phyloP scores from a whole-genome alignment of 768 basidiomycete genomes.

The Leucosporidium yakuticum region DNA sequence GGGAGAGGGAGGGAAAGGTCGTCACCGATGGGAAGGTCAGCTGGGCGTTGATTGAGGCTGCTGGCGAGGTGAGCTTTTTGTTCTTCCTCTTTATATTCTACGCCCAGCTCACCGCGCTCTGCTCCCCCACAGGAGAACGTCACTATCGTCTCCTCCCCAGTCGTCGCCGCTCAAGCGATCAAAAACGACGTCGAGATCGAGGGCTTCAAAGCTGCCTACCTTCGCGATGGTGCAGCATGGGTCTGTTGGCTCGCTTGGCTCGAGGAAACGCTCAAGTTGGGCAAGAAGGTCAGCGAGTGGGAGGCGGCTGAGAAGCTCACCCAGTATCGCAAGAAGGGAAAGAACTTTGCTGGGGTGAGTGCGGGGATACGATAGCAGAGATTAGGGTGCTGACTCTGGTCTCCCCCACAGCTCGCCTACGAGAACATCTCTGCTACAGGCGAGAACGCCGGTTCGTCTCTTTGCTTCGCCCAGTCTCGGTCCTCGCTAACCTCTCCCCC shows the following conservation, averaged over 20 bases:
- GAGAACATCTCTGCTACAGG: constrained; percentile 71
- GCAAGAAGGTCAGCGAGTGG: constrained; percentile 75
- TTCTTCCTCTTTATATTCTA: neutral
- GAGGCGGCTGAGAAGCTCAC: constrained; percentile 80
- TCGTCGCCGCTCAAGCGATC: constrained; percentile 73
- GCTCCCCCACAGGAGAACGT: constrained; percentile 16
- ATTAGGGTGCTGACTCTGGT: neutral
- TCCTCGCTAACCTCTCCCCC: neutral
- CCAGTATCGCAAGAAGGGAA: constrained; percentile 56
- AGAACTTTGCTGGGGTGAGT: constrained; percentile 26
- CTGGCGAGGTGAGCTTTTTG: constrained; percentile 37
- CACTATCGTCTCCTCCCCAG: constrained; percentile 49
- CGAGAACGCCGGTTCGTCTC: constrained; percentile 63
- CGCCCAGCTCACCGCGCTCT: neutral
- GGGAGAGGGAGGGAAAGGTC: constrained; percentile 30
- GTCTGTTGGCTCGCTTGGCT: constrained; percentile 79
- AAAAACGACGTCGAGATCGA: constrained; percentile 70
- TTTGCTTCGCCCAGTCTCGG: neutral
- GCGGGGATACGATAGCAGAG: neutral
- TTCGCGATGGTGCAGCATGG: constrained; percentile 76
- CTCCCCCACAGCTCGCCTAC: constrained; percentile 28
- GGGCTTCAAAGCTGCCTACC: constrained; percentile 74
- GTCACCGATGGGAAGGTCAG: constrained; percentile 36
- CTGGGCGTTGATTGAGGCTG: constrained; percentile 39
- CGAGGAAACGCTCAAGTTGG: constrained; percentile 60